Percentiles rank a stretch among this genome's conserved stretches.
Conservation (phyloP, 2,329 filamentous ascomycete genomes). For the Nothophaeocryptopus gaeumannii region DNA sequence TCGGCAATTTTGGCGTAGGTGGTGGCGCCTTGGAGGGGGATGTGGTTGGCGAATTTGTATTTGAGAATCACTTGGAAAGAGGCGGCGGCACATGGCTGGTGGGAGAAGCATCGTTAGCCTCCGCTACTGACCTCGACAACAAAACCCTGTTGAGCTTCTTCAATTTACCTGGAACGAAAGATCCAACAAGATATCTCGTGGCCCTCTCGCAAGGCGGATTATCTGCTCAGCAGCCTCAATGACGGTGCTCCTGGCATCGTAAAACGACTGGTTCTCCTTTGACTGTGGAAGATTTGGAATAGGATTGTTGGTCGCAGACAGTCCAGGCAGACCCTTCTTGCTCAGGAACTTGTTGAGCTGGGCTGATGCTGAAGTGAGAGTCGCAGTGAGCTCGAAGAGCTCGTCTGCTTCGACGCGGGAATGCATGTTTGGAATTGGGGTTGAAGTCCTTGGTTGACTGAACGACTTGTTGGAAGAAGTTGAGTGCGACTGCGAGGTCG, state of each 20-base stretch:
- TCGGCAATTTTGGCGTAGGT: slow-evolving; percentile 10
- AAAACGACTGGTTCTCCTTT: slow-evolving; percentile 6
- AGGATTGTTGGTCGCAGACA: slow-evolving; percentile 4
- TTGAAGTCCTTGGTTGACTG: background rate
- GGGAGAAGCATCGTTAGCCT: too few relatives aligned
- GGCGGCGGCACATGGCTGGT: slow-evolving; percentile 8
- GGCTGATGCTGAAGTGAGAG: slow-evolving; percentile 7
- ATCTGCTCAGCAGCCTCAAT: slow-evolving; percentile 13
- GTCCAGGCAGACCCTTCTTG: slow-evolving; percentile 5
- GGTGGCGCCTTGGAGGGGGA: slow-evolving; percentile 9
- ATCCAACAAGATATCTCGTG: slow-evolving; percentile 4
- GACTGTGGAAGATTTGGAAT: slow-evolving; percentile 4
- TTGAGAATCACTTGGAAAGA: slow-evolving; percentile 7
- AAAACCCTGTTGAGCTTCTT: too few relatives aligned
- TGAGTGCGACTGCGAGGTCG: too few relatives aligned
- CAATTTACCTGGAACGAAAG: slow-evolving; percentile 1
- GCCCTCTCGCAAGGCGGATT: slow-evolving; percentile 12
- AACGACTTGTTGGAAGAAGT: too few relatives aligned
- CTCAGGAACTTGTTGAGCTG: slow-evolving; percentile 7
- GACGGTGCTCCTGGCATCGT: slow-evolving; percentile 11
- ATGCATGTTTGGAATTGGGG: background rate
- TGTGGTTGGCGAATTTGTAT: slow-evolving; percentile 10
- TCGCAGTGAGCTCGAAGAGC: slow-evolving; percentile 13
- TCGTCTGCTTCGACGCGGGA: slow-evolving; percentile 6
- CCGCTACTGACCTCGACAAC: too few relatives aligned